Percentiles rank a stretch among this genome's conserved stretches.
Conservation (phyloP, 352 stramenopile genomes). For the Pythium insidiosum region DNA sequence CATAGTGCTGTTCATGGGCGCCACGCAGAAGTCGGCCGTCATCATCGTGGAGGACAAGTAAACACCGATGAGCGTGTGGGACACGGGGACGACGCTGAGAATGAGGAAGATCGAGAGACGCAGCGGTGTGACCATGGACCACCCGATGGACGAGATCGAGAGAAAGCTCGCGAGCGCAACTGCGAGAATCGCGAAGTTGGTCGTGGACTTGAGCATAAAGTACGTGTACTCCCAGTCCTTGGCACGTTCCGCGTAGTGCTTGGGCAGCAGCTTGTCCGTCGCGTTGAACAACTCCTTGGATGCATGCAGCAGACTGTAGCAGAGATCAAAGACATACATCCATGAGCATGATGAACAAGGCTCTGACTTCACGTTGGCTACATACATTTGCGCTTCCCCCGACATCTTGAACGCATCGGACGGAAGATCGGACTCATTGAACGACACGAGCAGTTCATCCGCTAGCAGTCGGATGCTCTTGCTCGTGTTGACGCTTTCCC, state of each 20-base stretch:
- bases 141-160: conserved; percentile 73
- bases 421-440: conserved; percentile 66
- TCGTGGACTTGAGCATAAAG: conserved; percentile 77
- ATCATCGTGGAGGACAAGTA: conserved; percentile 77
- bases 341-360: no score
- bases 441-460: conserved; percentile 55
- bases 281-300: conserved; percentile 44
- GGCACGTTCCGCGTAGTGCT: conserved; percentile 44
- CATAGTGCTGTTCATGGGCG: conserved; percentile 53
- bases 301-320: conserved; percentile 49
- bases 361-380: no score
- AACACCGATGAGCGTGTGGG: conserved; percentile 68
- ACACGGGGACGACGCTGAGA: conserved; percentile 68
- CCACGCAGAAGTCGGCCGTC: conserved; percentile 73
- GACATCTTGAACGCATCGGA: conserved; percentile 52
- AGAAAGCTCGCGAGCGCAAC: conserved; percentile 70
- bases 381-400: conserved; percentile 45
- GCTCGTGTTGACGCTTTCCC: conserved; percentile 25
- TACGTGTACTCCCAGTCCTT: conserved; percentile 65
- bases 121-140: conserved; percentile 68
- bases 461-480: conserved; percentile 30
- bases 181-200: conserved; percentile 67
- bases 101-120: conserved; percentile 71
- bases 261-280: conserved; percentile 40
- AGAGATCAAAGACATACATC: no score